A percentile compares a stretch with the other conserved stretches of the same genome.
phyloP scores from a whole-genome alignment of 139 green algal genomes.

The Chlamydomonas asymmetrica region DNA sequence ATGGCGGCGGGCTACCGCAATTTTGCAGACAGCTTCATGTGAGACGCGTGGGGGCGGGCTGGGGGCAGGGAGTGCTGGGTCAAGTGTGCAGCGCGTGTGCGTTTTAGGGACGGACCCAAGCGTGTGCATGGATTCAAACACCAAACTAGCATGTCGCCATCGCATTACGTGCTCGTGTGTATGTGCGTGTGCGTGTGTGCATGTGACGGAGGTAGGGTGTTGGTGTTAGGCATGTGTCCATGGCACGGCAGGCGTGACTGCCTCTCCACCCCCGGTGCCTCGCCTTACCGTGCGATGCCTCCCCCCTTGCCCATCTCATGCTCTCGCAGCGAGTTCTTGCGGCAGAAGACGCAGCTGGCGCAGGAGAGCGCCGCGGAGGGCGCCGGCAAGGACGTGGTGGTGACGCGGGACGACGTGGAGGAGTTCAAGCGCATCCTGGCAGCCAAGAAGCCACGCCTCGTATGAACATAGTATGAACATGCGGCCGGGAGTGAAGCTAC shows the following conservation, averaged over 20 bases:
- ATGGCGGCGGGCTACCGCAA: conserved; percentile 24
- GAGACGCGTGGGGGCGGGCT: not conserved
- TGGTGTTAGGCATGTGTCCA: not conserved
- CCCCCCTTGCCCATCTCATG: not conserved
- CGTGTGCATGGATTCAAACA: not conserved
- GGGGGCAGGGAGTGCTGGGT: not conserved
- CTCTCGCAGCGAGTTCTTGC: conserved; percentile 7
- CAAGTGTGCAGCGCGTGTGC: too few species aligned
- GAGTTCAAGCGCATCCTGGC: conserved; percentile 6
- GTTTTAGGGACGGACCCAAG: not conserved
- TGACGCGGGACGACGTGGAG: conserved; percentile 12
- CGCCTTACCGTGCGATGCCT: not conserved
- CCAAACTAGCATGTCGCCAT: not conserved
- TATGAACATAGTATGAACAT: too few species aligned
- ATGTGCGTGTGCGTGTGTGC: too few species aligned
- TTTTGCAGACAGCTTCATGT: conserved; percentile 24
- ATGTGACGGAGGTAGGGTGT: too few species aligned
- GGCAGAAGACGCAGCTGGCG: not conserved
- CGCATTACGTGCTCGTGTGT: not conserved
- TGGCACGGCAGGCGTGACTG: too few species aligned
- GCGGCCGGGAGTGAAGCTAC: too few species aligned
- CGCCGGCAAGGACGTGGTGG: not conserved
- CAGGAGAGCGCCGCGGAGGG: too few species aligned
- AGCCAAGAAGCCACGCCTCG: conserved; percentile 18
- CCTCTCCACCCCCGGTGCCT: not conserved